A percentile compares a stretch with the other conserved stretches of the same genome.
Conservation (phyloP, 2,329 filamentous ascomycete species). For the Penicillium fuscoglaucum region DNA sequence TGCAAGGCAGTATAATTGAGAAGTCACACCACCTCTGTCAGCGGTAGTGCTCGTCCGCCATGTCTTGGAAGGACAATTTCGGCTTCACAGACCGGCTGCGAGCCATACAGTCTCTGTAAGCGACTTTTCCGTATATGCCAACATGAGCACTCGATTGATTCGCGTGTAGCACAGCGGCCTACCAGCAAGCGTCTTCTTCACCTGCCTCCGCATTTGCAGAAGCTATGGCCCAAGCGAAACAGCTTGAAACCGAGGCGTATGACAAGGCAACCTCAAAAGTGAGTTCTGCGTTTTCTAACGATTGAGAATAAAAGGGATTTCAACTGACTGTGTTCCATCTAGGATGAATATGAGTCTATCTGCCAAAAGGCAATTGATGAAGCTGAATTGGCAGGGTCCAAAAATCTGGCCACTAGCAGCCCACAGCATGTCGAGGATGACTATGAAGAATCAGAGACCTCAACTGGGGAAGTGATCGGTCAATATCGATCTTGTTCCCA, state of each 20-base stretch:
- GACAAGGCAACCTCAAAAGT: slow-evolving; percentile 41
- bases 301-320: background rate
- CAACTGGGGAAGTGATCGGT: slow-evolving; percentile 50
- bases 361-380: slow-evolving; percentile 43
- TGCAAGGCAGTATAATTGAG: background rate
- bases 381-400: slow-evolving; percentile 27
- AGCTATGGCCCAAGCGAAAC: slow-evolving; percentile 60
- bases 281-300: slow-evolving; percentile 2
- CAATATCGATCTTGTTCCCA: slow-evolving; percentile 58
- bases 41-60: background rate
- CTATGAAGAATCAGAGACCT: slow-evolving; percentile 21
- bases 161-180: slow-evolving; percentile 49
- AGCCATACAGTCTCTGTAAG: slow-evolving; percentile 64
- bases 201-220: slow-evolving; percentile 44
- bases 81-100: slow-evolving; percentile 63
- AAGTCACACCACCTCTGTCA: background rate
- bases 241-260: slow-evolving; percentile 57
- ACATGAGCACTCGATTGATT: slow-evolving; percentile 16
- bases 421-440: slow-evolving; percentile 24
- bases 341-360: slow-evolving; percentile 59
- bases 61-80: slow-evolving; percentile 54
- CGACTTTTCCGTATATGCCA: slow-evolving; percentile 9
- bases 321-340: slow-evolving; percentile 20
- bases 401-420: slow-evolving; percentile 25
- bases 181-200: slow-evolving; percentile 47